Conservation (phyloP, 805 yeast genomes). For the Brettanomyces sp. region DNA sequence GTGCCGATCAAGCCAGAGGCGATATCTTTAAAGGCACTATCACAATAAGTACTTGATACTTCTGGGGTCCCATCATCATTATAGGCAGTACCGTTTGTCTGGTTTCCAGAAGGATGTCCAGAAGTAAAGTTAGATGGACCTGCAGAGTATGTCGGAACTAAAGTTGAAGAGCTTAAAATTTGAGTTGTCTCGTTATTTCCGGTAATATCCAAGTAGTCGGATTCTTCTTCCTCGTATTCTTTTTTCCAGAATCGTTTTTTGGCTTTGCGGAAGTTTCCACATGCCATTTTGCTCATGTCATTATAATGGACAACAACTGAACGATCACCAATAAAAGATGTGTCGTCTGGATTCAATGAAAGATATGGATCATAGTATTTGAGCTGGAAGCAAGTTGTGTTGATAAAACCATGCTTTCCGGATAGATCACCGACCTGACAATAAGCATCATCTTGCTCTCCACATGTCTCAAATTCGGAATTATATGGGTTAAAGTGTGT, state of each 20-base stretch:
- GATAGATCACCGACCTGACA: slow-evolving; percentile 72
- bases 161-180: slow-evolving; percentile 3
- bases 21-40: slow-evolving; percentile 9
- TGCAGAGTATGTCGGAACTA: slow-evolving; percentile 5
- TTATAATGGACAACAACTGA: slow-evolving; percentile 50
- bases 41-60: slow-evolving; percentile 11
- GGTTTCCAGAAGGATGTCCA: background rate
- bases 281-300: slow-evolving; percentile 47
- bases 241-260: slow-evolving; percentile 11
- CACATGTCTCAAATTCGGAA: slow-evolving; percentile 43
- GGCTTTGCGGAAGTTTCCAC: slow-evolving; percentile 44
- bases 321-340: slow-evolving; percentile 50
- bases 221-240: slow-evolving; percentile 2
- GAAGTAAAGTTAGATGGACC: background rate
- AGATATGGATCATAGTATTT: slow-evolving; percentile 56
- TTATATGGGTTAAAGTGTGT: slow-evolving; percentile 56
- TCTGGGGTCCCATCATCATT: background rate
- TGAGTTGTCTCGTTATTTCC: background rate
- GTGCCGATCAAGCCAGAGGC: slow-evolving; percentile 14
- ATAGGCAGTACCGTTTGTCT: slow-evolving; percentile 5
- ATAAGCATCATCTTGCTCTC: slow-evolving; percentile 37
- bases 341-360: slow-evolving; percentile 46
- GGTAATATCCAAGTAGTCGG: slow-evolving; percentile 1
- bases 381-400: slow-evolving; percentile 60
- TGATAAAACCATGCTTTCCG: slow-evolving; percentile 69